Base-by-base conservation (phyloP, 2,329 filamentous ascomycete genomes). In the Fusarium sacchari region DNA sequence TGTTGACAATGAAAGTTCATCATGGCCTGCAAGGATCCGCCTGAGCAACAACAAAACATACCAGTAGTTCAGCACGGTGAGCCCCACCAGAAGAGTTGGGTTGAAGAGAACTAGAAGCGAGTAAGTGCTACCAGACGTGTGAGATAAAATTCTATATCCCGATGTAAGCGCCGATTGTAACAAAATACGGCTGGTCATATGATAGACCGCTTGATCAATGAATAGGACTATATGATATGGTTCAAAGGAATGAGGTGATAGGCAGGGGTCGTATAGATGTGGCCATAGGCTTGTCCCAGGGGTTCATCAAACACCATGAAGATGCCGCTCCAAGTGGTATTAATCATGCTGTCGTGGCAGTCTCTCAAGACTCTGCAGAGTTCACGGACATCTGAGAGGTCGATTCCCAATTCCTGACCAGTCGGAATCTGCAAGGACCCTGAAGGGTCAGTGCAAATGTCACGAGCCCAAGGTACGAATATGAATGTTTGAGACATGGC, bases 291-390 rank as follows among this genome's bases (percentile, higher is more conserved):
- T 60, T 26, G 18, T 47, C 44, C 24, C 20, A 64, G 44, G 34
- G 40, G 26, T 60, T 64, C 24, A n/a, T 46, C 30, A 57, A 53
- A 47, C 43, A 42, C 30, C 44, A 44, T 28, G 11, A 28, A 36
- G 36, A 42, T 66, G 40, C 46, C 15, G 36, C 46, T 64, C 44
- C 49, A 36, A 63, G 53, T 53, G 18, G 49, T 60, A 74, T 68
- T 34, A 43, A 44, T 32, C 40, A 50, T 62, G 67, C 67, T 74
- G 62, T 74, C 71, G 71, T 73, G 71, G 67, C 71, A 73, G 64
- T 47, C 46, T 71, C 71, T 67, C 37, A 47, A 49, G 50, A 37
- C 60, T 56, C 50, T 69, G 44, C 47, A 56, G 50, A 73, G 58
- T 58, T 50, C 61, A 60, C 43, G 56, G 66, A 40, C 58, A 66